Base-by-base conservation (phyloP, 1,284 basidiomycete species). In the Moesziomyces sp. region DNA sequence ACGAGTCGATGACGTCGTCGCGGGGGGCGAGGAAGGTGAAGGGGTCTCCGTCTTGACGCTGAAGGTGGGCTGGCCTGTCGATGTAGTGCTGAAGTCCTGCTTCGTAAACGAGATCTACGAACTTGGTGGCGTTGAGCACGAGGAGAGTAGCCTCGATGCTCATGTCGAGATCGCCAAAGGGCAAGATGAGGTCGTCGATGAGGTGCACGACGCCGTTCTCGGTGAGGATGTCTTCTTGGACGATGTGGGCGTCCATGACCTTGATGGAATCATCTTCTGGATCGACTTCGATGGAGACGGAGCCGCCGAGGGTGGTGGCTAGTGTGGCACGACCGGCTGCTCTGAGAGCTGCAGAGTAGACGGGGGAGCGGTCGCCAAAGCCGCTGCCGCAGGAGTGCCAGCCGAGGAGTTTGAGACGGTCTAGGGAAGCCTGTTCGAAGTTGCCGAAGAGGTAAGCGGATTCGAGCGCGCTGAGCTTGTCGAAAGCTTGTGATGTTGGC, bases 121-220 rank as follows among this genome's bases (percentile, higher is more conserved):
- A 98, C 30, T 89, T 88, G 0, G 92, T 92, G 82, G 94, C 97
- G 79, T 97, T 93, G 63, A 97, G 88, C 0, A 92, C 89, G 23
- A 96, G 87, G 6, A 97, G 89, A 68, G 90, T 94, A 85, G 99
- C 98, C 86, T 99, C 96, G 6, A 94, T 91, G 1, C 93, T 96
- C 46, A 96, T 86, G 72, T 89, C 87, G 47, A 99, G 89, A 34
- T 91, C 87, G 9, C 89, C 90, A 0, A 89, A 87, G 1, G 94
- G 92, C 14, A 97, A 84, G 14, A 99, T 89, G 23, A 99, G 88
- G 14, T 89, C 88, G 10, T 92, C 92, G 44, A 99, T 88, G 46
- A 94, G 88, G 84, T 99, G 97, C 21, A 98, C 84, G 45, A 98
- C 97, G 50, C 79, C 86, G 83, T 83, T 81, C 61, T 81, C 79